Percentiles rank a stretch among this genome's conserved stretches.
Evolutionary conservation across 352 stramenopile species (phyloP).

Genomic region (Peronosclerospora sorghi): DNA sequence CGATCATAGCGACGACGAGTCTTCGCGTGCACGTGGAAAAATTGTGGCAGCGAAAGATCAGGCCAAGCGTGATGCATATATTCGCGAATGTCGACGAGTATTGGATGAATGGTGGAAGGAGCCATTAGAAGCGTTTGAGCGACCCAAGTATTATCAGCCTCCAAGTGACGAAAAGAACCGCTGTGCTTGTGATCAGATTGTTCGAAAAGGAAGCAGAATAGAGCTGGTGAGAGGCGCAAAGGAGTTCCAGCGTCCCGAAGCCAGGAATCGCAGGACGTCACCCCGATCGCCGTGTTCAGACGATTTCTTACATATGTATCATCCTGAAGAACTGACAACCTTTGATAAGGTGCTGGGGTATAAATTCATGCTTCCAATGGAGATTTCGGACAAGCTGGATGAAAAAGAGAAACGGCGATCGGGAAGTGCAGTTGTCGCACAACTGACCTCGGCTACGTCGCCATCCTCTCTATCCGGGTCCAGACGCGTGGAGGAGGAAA

Average conservation of each 20-base stretch:
- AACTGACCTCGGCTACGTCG: conserved; percentile 28
- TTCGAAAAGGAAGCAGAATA: conserved; percentile 7
- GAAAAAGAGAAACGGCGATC: conserved; percentile 38
- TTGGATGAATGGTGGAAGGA: conserved; percentile 82
- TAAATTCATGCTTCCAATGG: conserved; percentile 82
- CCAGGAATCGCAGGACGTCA: conserved; percentile 11
- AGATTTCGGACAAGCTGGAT: conserved; percentile 53
- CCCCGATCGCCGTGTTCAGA: conserved; percentile 36
- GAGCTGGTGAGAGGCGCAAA: conserved; percentile 1
- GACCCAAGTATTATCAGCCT: conserved; percentile 24
- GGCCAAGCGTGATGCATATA: conserved; percentile 58
- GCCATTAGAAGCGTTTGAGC: conserved; percentile 70
- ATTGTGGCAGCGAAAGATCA: conserved; percentile 21
- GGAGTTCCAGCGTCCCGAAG: neutral
- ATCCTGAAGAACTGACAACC: conserved; percentile 73
- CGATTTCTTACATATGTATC: conserved; percentile 77
- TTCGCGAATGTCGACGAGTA: conserved; percentile 63
- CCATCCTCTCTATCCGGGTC: conserved; percentile 34
- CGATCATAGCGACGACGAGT: conserved; percentile 19
- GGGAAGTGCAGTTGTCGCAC: conserved; percentile 32
- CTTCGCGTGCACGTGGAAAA: conserved; percentile 14
- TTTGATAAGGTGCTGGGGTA: conserved; percentile 81
- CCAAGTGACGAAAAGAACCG: conserved; percentile 10
- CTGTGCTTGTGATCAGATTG: conserved; percentile 17
- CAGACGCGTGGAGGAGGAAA: conserved; percentile 39